Percentiles rank a stretch among this genome's conserved stretches.
Conservation (phyloP, 768 basidiomycete genomes). For the Dendrothele bispora region DNA sequence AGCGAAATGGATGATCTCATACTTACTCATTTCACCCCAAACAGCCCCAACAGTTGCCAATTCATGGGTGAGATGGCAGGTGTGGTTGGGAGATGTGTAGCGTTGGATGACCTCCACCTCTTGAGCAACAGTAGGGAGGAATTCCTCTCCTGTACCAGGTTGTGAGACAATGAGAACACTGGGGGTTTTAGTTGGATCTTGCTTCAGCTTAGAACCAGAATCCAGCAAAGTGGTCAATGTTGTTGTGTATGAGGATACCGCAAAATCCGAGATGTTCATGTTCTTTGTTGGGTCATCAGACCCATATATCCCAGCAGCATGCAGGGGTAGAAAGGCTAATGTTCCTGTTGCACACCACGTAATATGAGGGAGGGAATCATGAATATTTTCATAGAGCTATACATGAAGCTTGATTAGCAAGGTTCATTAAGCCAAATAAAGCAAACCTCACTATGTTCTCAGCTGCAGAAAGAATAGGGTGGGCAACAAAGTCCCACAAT, state of each 20-base stretch:
- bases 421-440: background rate
- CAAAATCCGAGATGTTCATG: slow-evolving; percentile 18
- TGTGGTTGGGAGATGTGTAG: background rate
- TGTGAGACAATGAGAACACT: background rate
- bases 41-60: background rate
- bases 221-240: slow-evolving; percentile 20
- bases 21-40: slow-evolving; percentile 1
- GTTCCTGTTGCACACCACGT: slow-evolving; percentile 28
- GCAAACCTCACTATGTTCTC: background rate
- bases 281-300: background rate
- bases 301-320: slow-evolving; percentile 30
- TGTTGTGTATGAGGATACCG: slow-evolving; percentile 28
- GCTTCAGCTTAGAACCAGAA: background rate
- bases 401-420: background rate
- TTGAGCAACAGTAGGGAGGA: background rate
- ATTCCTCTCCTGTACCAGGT: slow-evolving; percentile 1
- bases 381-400: background rate
- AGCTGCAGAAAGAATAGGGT: too few relatives aligned
- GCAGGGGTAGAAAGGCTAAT: slow-evolving; percentile 29
- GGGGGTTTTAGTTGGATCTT: background rate
- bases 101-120: background rate
- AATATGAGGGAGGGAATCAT: background rate
- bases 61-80: background rate
- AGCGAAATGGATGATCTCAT: slow-evolving; percentile 23
- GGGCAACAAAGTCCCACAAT: too few relatives aligned